These are phyloP conservation scores for Monosporascus sp. DNA, from an alignment of 2,329 filamentous ascomycete species.

Conservation along the genomic window DNA sequence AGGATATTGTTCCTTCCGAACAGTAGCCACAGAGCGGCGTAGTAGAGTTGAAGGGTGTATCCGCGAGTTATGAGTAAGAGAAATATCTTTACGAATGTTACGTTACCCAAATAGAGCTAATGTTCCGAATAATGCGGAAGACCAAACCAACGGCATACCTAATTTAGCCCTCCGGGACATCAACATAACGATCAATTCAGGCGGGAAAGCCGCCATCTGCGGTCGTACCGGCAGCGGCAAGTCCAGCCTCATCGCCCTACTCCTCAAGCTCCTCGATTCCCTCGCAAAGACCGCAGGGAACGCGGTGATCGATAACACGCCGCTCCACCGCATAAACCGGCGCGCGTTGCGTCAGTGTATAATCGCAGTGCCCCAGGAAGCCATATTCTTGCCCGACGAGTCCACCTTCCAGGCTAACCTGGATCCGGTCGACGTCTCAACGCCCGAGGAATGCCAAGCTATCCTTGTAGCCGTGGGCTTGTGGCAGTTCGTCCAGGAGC, in stretches of 20 bases:
- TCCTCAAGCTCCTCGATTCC: conserved; percentile 35
- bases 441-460: conserved; percentile 11
- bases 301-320: conserved; percentile 29
- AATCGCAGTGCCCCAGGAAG: conserved; percentile 37
- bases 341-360: conserved; percentile 30
- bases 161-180: conserved; percentile 24
- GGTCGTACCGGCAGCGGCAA: conserved; percentile 34
- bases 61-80: conserved; percentile 20
- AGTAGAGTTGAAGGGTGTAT: conserved; percentile 18
- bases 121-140: neutral
- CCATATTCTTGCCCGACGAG: conserved; percentile 34
- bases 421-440: conserved; percentile 21
- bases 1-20: conserved; percentile 17
- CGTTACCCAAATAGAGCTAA: conserved; percentile 1
- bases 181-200: conserved; percentile 19
- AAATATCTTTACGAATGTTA: neutral
- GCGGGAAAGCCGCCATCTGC: conserved; percentile 28
- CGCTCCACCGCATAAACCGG: conserved; percentile 26
- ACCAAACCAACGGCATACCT: conserved; percentile 1
- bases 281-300: conserved; percentile 11
- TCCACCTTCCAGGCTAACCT: conserved; percentile 28
- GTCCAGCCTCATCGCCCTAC: conserved; percentile 32
- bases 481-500: conserved; percentile 14
- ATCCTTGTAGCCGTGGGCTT: conserved; percentile 19
- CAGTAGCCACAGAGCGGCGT: conserved; percentile 24